Base-by-base conservation (phyloP, 2,329 filamentous ascomycete genomes). In the Phialophora verrucosa region DNA sequence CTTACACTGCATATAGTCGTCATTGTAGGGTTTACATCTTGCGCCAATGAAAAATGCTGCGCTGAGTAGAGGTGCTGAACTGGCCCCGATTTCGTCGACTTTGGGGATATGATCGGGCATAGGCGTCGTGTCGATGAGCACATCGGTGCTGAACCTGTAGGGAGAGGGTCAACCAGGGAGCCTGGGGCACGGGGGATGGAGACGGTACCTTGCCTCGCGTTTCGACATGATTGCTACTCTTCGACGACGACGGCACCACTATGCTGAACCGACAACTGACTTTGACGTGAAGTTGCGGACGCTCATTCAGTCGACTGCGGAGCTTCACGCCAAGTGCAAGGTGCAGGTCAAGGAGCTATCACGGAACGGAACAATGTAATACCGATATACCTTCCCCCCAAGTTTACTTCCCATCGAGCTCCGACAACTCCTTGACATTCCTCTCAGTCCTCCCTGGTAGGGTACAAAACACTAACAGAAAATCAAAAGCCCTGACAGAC, bases 1-100 rank as follows among this genome's bases (percentile, higher is more conserved):
- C 90, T 99, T 99, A 90, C 95, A 99, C 84, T 96, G 91, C 94
- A 99, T 99, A 83, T 91, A 99, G 83, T 99, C 95, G 84, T 99
- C 95, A 82, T 98, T 98, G 86, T 93, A 99, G 65, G 91, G 85
- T 79, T 87, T 90, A 89, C 95, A 99, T 77, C 94, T 90, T 73
- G 93, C 93, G 70, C 95, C 95, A 78, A 99, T 99, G 81, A 98
- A 99, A 86, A 91, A 99, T 60, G 92, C 89, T 35, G 95, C 95
- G 71, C 92, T 96, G 67, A 96, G 84, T 53, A 99, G 87, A 63
- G 95, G 95, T 47, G 93, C 95, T 65, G 94, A 98, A 76, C 90
- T 96, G 76, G 92, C 88, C 76, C 95, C 95, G 73, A 99, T 88
- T 83, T 99, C 95, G 80, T 91, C 87, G 79, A 99, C 95, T 78